Conservation (phyloP, 1,139 yeast genomes). For the Kodamaea arcana region DNA sequence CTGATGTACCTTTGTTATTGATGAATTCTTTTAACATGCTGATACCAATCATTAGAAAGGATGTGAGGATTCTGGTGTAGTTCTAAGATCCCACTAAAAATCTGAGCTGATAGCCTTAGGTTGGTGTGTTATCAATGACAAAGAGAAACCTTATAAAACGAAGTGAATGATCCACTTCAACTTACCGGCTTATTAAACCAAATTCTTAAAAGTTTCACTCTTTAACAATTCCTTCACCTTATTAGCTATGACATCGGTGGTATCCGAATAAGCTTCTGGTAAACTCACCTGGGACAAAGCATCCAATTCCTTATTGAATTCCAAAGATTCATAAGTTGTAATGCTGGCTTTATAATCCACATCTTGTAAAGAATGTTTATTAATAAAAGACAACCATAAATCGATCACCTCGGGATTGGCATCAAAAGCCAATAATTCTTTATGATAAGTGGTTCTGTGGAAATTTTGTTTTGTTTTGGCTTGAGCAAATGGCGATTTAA, state of each 20-base stretch:
- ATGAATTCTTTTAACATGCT: constrained; percentile 96
- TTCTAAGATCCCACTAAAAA: no score
- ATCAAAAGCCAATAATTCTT: constrained; percentile 73
- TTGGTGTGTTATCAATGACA: no score
- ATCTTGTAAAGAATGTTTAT: constrained; percentile 74
- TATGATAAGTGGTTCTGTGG: constrained; percentile 79
- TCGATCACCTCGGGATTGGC: constrained; percentile 84
- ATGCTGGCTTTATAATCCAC: constrained; percentile 79
- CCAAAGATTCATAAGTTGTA: constrained; percentile 53
- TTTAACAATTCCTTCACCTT: constrained; percentile 71
- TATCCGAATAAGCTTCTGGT: constrained; percentile 35
- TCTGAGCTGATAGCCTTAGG: no score
- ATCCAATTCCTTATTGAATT: constrained; percentile 35
- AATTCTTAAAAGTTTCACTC: constrained; percentile 47
- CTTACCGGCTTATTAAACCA: no score
- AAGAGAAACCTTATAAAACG: no score
- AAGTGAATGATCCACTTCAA: no score
- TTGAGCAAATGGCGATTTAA: constrained; percentile 88
- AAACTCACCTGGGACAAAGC: constrained; percentile 26
- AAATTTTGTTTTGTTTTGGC: constrained; percentile 94
- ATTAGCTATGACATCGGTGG: constrained; percentile 60
- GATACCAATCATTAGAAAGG: no score
- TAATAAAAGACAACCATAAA: constrained; percentile 72
- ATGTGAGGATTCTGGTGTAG: no score
- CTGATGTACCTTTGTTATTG: constrained; percentile 91